Evolutionary conservation across 768 basidiomycete species (phyloP), one percentile per base, ranked within the genome.

Genomic region (Lactarius pseudohatsudake): DNA sequence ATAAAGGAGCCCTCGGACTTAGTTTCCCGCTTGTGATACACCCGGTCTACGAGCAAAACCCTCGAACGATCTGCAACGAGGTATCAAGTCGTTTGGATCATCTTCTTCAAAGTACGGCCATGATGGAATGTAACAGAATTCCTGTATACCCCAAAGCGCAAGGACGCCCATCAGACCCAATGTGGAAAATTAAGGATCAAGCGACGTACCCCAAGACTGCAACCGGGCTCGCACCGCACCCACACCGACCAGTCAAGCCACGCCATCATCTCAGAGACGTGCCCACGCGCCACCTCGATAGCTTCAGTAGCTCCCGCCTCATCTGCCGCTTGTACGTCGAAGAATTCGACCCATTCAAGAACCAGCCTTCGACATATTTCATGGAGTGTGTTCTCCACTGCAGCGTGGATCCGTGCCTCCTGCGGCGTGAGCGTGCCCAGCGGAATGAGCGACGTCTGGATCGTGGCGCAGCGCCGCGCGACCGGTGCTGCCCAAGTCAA

Each of bases 191-290:
- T 34, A 6, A 38, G 8, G 53, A 57, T 18, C 2, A 10, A 15
- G 36, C 20, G 20, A 69, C 71, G 34, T 61, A 71, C 71, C 38
- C 71, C 71, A 10, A 32, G 54, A 22, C 47, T 54, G 10, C 72
- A 72, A 4, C 34, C 66, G 9, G 67, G 67, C 6, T 65, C 50
- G 45, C 72, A 72, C 36, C 54, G 54, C 8, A 69, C 62, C 72
- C 72, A 72, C 22, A 36, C 32, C 8, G 72, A 65, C 72, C 72
- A 72, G 50, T 70, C 72, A 4, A 72, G 64, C 72, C 72, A 72
- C 4, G 1, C 26, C 69, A 72, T 72, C 30, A 72, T 54, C 50
- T 64, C 43, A 36, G 26, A 28, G 2, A 72, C 22, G 20, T 69
- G 61, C 11, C 16, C 9, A 26, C 26, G 34, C 38, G 62, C 72